Conservation (phyloP, 2,329 filamentous ascomycete genomes). For the Amauroascus niger region DNA sequence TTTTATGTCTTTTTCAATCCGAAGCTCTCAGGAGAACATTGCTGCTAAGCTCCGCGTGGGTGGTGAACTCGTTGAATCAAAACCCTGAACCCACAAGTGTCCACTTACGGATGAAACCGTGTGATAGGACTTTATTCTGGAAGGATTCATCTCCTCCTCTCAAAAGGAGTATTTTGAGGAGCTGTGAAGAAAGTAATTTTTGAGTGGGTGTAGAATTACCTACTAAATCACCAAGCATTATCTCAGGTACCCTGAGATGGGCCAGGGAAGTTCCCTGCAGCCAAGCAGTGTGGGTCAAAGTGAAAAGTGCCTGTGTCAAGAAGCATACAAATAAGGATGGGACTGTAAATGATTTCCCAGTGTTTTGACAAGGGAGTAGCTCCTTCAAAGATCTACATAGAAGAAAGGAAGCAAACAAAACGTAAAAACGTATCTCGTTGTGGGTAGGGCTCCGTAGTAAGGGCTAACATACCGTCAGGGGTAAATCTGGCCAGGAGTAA, state of each 20-base stretch:
- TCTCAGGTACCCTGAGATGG: neutral
- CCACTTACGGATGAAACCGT: constrained; percentile 2
- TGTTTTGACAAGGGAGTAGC: neutral
- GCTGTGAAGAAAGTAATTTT: neutral
- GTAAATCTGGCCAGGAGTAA: neutral
- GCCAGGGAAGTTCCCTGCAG: neutral
- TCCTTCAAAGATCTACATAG: neutral
- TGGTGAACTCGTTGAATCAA: neutral
- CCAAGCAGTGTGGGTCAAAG: too few species aligned
- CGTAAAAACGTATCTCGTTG: neutral
- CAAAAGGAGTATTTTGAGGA: neutral
- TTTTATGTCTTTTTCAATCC: neutral
- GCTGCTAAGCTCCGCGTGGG: neutral
- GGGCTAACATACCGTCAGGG: neutral
- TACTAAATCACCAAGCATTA: neutral
- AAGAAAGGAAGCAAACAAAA: neutral
- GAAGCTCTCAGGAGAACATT: neutral
- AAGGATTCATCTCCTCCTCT: neutral
- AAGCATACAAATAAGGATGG: too few species aligned
- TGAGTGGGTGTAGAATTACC: neutral
- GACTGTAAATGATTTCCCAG: neutral
- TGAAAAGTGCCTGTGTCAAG: too few species aligned
- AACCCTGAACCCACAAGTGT: neutral
- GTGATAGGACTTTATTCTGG: neutral
- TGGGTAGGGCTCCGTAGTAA: too few species aligned